Evolutionary conservation across 495 filamentous ascomycete species (phyloP).

Genomic region (Penicillium bialowiezense): DNA sequence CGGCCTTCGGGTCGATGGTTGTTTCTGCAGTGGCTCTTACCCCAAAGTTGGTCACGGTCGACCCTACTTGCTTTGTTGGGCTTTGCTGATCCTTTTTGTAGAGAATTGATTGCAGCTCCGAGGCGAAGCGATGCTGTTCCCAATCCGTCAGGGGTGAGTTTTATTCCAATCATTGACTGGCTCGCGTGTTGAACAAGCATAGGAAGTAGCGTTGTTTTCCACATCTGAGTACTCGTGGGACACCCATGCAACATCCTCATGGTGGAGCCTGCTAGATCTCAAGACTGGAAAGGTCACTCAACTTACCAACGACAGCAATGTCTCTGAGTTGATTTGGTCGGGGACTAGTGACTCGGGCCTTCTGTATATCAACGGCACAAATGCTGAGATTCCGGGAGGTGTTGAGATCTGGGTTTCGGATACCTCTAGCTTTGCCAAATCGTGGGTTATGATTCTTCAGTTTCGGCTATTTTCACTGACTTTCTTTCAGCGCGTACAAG

Average conservation of each 20-base stretch:
- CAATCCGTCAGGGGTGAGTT: conserved; percentile 36
- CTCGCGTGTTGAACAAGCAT: not conserved
- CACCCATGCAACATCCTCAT: conserved; percentile 26
- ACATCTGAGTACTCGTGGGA: conserved; percentile 47
- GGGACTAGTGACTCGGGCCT: conserved; percentile 38
- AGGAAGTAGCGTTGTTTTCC: conserved; percentile 34
- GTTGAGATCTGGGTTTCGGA: conserved; percentile 42
- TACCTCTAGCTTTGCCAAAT: conserved; percentile 23
- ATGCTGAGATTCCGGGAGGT: conserved; percentile 39
- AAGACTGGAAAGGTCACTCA: conserved; percentile 32
- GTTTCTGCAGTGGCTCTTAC: conserved; percentile 15
- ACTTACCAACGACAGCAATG: conserved; percentile 40
- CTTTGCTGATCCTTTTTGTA: conserved; percentile 7
- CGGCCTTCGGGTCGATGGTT: conserved; percentile 14
- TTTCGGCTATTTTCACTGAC: not conserved
- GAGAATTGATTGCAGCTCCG: conserved; percentile 34
- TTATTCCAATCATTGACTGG: not conserved
- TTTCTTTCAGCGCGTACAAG: conserved; percentile 39
- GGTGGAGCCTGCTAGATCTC: conserved; percentile 40
- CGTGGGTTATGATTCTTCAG: too few species aligned
- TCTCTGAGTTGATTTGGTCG: conserved; percentile 45
- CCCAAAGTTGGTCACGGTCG: conserved; percentile 15
- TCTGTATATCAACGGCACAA: conserved; percentile 48
- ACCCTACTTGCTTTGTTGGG: not conserved
- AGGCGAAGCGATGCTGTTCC: conserved; percentile 34